Evolutionary conservation across 2,329 filamentous ascomycete species (phyloP), one percentile per base, ranked within the genome.

Genomic region (Diaporthe sp.): DNA sequence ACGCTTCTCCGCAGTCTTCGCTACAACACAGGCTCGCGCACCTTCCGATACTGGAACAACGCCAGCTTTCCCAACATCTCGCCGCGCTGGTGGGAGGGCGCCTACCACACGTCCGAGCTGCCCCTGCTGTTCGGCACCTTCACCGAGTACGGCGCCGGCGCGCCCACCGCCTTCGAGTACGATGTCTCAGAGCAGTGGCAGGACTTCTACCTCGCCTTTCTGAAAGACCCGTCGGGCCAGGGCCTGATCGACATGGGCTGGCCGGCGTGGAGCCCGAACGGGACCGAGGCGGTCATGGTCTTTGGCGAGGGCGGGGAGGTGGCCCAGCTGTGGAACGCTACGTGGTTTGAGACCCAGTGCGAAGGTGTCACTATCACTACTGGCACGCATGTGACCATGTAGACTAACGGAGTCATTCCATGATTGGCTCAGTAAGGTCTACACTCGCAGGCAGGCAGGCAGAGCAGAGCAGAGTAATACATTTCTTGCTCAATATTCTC

Each of bases 211-310:
- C 57, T 78, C 10, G 72, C 76, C 12, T 74, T 79, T 70, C 72
- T 67, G 57, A 76, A 72, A 28, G 60, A 85, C 83, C 77, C 78
- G 83, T 9, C 46, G 19, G 77, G 90, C 87, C 19, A 89, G 81
- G 76, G 88, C 80, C 25, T 86, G 81, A 60, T 89, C 25, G 73
- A 51, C 28, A n/a, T 74, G 51, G 73, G 73, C 8, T 74, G 73
- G 73, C 73, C 58, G 81, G 81, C 2, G 13, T 74, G 46, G 46
- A n/a, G 8, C 9, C 46, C 46, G 19, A 12, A 51, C 9, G 46
- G 19, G 22, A 12, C 46, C 46, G 46, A 51, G 46, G 46, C 46
- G 46, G 46, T n/a, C 19, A 51, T 51, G 46, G 46, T 51, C 7
- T 51, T 51, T 51, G 46, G 46, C 19, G 19, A 51, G 46, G 46